A percentile compares a stretch with the other conserved stretches of the same genome.
phyloP scores from a whole-genome alignment of 139 green algal species.

The Klebsormidium nitens region DNA sequence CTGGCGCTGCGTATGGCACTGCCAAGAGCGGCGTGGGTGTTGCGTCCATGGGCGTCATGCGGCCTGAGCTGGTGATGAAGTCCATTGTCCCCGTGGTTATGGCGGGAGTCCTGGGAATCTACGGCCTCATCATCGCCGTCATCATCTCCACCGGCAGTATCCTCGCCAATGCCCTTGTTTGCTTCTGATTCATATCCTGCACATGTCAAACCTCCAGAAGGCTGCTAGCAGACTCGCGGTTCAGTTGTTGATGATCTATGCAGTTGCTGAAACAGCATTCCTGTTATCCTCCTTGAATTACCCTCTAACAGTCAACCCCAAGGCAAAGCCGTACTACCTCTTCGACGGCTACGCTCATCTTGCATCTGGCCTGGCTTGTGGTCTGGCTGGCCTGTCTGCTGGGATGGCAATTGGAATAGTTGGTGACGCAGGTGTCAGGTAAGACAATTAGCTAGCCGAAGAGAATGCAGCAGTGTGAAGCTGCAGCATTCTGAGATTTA shows the following conservation, averaged over 20 bases:
- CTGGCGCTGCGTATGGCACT: constrained; percentile 96
- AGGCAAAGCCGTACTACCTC: constrained; percentile 81
- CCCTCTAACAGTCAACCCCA: no score
- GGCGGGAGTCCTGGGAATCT: constrained; percentile 98
- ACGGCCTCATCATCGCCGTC: constrained; percentile 99
- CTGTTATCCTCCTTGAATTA: no score
- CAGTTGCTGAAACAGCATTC: neutral
- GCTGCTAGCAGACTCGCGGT: no score
- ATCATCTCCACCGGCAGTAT: constrained; percentile 91
- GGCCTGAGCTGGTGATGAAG: constrained; percentile 99
- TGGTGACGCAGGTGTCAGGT: constrained; percentile 91
- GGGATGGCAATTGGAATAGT: constrained; percentile 99
- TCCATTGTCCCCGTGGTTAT: constrained; percentile 98
- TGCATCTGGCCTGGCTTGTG: constrained; percentile 87
- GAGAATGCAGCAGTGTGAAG: no score
- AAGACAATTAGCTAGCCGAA: no score
- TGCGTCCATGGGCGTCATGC: constrained; percentile 98
- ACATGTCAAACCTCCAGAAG: no score
- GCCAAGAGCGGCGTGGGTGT: constrained; percentile 97
- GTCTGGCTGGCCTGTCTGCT: constrained; percentile 85
- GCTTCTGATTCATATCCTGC: no score
- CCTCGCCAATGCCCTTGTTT: neutral
- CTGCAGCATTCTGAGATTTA: neutral
- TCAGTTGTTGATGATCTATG: no score
- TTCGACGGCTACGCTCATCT: constrained; percentile 99